phyloP scores from a whole-genome alignment of 2,329 filamentous ascomycete species.

The Dendryphion nanum region DNA sequence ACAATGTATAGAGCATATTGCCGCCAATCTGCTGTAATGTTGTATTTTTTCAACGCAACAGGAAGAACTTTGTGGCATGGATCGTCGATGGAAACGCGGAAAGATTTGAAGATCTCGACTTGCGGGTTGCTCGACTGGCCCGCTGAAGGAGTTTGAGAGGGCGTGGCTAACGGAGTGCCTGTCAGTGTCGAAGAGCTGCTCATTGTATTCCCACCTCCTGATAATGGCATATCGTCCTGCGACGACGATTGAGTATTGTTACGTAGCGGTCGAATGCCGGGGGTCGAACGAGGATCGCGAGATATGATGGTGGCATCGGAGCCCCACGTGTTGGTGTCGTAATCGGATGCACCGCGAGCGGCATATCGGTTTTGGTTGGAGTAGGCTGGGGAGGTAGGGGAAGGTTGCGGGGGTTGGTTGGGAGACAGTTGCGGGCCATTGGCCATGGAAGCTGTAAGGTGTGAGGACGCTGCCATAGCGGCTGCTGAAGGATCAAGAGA shows the following conservation, averaged over 20 bases:
- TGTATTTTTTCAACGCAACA: constrained; percentile 94
- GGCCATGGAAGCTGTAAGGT: constrained; percentile 50
- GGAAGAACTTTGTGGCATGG: constrained; percentile 96
- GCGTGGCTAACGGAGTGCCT: constrained; percentile 11
- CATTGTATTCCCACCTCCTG: constrained; percentile 32
- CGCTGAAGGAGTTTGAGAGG: constrained; percentile 25
- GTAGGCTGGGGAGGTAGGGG: constrained; percentile 52
- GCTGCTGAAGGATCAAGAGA: constrained; percentile 51
- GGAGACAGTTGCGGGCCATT: constrained; percentile 41
- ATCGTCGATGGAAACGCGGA: constrained; percentile 96
- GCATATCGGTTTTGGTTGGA: constrained; percentile 31
- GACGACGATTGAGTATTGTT: constrained; percentile 27
- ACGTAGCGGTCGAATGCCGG: constrained; percentile 30
- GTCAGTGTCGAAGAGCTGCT: constrained; percentile 17
- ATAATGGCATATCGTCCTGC: constrained; percentile 35
- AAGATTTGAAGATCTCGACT: constrained; percentile 98
- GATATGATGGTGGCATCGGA: constrained; percentile 27
- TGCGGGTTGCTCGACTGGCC: constrained; percentile 45
- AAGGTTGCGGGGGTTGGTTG: constrained; percentile 44
- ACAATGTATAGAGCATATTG: constrained; percentile 98
- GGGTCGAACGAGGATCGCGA: constrained; percentile 32
- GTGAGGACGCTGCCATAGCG: constrained; percentile 50
- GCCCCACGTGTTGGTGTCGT: constrained; percentile 32
- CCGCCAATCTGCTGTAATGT: constrained; percentile 96
- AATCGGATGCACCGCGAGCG: constrained; percentile 28